Evolutionary conservation across 768 basidiomycete species (phyloP).

Genomic region (Phlebiopsis gigantea): DNA sequence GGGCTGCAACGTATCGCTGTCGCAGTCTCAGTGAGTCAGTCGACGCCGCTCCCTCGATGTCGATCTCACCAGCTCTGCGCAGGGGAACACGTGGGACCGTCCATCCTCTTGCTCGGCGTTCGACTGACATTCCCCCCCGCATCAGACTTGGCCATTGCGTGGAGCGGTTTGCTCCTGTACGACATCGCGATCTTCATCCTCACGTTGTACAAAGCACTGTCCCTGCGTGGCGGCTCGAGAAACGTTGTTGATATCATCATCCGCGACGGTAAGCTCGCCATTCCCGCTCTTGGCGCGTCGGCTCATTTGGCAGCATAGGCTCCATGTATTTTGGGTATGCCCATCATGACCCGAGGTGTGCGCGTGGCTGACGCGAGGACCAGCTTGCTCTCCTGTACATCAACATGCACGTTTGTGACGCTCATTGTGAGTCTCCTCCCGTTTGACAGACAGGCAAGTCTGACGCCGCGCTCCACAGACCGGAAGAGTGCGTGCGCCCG

Average conservation of each 20-base stretch:
- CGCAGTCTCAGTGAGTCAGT: not conserved
- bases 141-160: slow-evolving; percentile 4
- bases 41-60: no score
- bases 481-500: not conserved
- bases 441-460: not conserved
- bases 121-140: not conserved
- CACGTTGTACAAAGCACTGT: slow-evolving; percentile 2
- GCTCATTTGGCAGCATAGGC: not conserved
- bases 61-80: no score
- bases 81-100: not conserved
- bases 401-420: not conserved
- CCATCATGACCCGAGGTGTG: not conserved
- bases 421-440: no score
- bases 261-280: slow-evolving; percentile 4
- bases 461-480: not conserved
- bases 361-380: not conserved
- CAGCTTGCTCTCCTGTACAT: not conserved
- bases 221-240: not conserved
- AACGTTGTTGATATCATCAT: slow-evolving; percentile 3
- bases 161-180: not conserved
- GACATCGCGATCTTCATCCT: slow-evolving; percentile 9
- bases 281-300: not conserved
- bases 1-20: not conserved
- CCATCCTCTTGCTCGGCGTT: not conserved
- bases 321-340: slow-evolving; percentile 9